Evolutionary conservation across 2,329 filamentous ascomycete genomes (phyloP).

Genomic region (Fusarium tricinctum): DNA sequence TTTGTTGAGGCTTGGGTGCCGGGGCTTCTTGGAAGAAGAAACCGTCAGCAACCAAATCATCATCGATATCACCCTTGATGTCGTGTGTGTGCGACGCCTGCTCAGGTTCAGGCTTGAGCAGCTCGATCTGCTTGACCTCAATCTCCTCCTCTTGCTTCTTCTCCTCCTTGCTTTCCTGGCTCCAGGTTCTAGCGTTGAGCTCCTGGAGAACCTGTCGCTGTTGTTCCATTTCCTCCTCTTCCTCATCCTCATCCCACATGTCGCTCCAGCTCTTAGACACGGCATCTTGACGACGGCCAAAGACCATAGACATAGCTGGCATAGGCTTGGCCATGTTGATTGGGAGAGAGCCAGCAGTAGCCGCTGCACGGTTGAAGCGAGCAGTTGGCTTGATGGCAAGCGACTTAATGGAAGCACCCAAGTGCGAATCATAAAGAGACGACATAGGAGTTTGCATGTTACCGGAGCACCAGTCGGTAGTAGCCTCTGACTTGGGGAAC

Average conservation of each 20-base stretch:
- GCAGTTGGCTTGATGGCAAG: constrained; percentile 67
- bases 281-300: constrained; percentile 80
- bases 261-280: constrained; percentile 99
- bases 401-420: constrained; percentile 86
- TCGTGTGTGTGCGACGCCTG: constrained; percentile 46
- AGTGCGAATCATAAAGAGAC: constrained; percentile 85
- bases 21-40: constrained; percentile 80
- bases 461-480: constrained; percentile 82
- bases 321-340: constrained; percentile 84
- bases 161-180: constrained; percentile 74
- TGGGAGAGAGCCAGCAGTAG: constrained; percentile 78
- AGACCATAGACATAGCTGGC: constrained; percentile 82
- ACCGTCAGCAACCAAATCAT: constrained; percentile 75
- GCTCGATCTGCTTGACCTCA: constrained; percentile 40
- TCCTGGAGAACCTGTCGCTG: constrained; percentile 68
- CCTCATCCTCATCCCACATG: constrained; percentile 93
- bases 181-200: constrained; percentile 83
- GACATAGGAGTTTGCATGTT: constrained; percentile 82
- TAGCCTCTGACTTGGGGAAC: constrained; percentile 82
- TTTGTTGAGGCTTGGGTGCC: constrained; percentile 53
- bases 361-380: constrained; percentile 62
- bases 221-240: constrained; percentile 74
- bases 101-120: constrained; percentile 34
- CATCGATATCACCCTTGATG: constrained; percentile 68
- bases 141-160: constrained; percentile 30